Evolutionary conservation across 1,284 basidiomycete species (phyloP).

Genomic region (Ceratobasidium sp.): DNA sequence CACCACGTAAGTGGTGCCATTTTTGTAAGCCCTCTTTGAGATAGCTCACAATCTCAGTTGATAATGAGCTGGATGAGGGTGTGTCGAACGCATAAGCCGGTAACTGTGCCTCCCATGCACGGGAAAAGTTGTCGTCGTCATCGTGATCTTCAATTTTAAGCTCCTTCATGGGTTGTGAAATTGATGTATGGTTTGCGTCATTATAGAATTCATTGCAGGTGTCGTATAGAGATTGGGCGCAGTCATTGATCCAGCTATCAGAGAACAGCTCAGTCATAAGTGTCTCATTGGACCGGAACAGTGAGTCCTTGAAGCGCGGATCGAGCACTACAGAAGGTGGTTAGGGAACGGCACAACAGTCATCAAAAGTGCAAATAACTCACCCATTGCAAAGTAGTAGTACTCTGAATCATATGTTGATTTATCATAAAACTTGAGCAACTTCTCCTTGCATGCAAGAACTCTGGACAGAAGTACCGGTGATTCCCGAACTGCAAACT

Average conservation of each 20-base stretch:
- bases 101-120: background rate
- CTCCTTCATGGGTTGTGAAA: background rate
- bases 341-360: background rate
- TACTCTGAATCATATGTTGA: slow-evolving; percentile 14
- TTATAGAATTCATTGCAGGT: too few species aligned
- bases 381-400: slow-evolving; percentile 6
- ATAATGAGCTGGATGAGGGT: background rate
- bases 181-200: background rate
- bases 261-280: too few species aligned
- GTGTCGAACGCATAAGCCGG: background rate
- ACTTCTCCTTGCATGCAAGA: background rate
- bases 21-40: background rate
- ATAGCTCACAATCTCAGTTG: background rate
- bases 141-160: background rate
- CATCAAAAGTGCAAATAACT: background rate
- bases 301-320: background rate
- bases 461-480: background rate
- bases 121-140: background rate
- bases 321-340: background rate
- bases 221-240: too few species aligned
- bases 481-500: background rate
- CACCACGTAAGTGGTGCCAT: background rate
- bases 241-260: too few species aligned
- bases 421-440: background rate
- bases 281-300: background rate